A percentile compares a stretch with the other conserved stretches of the same genome.
phyloP scores from a whole-genome alignment of 2,329 filamentous ascomycete genomes.

The Raffaelea arxii region DNA sequence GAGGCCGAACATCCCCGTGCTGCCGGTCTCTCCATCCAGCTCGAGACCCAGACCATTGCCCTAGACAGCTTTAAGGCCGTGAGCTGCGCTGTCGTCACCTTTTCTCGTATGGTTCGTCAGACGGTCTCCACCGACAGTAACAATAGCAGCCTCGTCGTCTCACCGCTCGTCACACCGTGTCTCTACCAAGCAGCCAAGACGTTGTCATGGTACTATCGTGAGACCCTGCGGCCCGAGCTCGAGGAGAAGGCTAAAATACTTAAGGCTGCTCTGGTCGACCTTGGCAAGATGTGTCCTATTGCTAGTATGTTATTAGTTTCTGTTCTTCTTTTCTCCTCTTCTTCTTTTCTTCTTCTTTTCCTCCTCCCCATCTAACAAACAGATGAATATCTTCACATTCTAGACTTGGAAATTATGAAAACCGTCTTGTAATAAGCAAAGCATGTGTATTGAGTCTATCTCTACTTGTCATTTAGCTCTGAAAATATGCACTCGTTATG shows the following conservation, averaged over 20 bases:
- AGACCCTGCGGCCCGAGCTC: neutral
- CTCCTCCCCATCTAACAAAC: no score
- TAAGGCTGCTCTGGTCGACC: neutral
- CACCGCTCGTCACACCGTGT: slow-evolving; percentile 5
- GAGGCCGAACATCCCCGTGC: slow-evolving; percentile 6
- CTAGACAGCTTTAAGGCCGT: slow-evolving; percentile 6
- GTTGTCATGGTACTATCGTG: slow-evolving; percentile 7
- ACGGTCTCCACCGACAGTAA: neutral
- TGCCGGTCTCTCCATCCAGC: slow-evolving; percentile 5
- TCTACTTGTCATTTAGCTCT: no score
- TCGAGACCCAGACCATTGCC: slow-evolving; percentile 8
- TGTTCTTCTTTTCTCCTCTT: neutral
- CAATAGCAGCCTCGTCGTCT: slow-evolving; percentile 5
- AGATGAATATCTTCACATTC: no score
- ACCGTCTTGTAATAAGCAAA: no score
- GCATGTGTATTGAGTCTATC: no score
- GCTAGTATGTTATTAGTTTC: slow-evolving; percentile 5
- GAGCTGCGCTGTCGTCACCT: neutral
- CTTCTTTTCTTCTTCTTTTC: neutral
- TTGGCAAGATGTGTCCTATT: slow-evolving; percentile 2
- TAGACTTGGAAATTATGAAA: no score
- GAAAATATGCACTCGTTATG: no score
- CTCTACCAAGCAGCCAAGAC: slow-evolving; percentile 8
- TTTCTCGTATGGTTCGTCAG: neutral
- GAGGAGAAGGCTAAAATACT: neutral